Percentiles rank a stretch among this genome's conserved stretches.
Evolutionary conservation across 345 rosid species (phyloP).

Genomic region (Schrenkiella parvula): DNA sequence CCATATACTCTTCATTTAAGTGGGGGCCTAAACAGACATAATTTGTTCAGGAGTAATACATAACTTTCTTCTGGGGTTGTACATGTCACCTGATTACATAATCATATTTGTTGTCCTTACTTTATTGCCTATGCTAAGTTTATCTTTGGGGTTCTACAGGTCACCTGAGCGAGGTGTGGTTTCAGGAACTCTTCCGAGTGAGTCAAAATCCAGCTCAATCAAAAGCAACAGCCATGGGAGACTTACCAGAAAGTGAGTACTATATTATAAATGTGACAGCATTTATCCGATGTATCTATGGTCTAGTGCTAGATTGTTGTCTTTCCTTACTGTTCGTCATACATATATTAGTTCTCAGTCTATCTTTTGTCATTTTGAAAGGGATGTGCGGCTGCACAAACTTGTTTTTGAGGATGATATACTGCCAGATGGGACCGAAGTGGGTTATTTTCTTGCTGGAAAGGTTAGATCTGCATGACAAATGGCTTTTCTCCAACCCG

Average conservation of each 20-base stretch:
- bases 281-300: neutral
- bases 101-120: neutral
- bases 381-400: conserved; percentile 87
- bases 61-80: neutral
- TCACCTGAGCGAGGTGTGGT: conserved; percentile 39
- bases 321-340: neutral
- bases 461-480: conserved; percentile 43
- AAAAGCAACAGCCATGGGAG: conserved; percentile 55
- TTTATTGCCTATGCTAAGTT: neutral
- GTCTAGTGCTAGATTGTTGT: neutral
- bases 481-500: neutral
- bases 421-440: conserved; percentile 88
- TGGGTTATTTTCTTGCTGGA: conserved; percentile 78
- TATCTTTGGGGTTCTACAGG: conserved; percentile 34
- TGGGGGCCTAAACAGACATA: neutral
- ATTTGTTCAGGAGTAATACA: neutral
- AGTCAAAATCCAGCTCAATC: conserved; percentile 37
- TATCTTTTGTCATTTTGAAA: conserved; percentile 29
- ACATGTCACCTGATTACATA: neutral
- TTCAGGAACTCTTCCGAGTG: conserved; percentile 33
- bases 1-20: neutral
- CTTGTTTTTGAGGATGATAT: conserved; percentile 80
- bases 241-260: conserved; percentile 70
- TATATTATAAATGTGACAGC: neutral
- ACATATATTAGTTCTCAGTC: conserved; percentile 12